Conservation (phyloP, 2,329 filamentous ascomycete genomes). For the Penicillium digitatum region DNA sequence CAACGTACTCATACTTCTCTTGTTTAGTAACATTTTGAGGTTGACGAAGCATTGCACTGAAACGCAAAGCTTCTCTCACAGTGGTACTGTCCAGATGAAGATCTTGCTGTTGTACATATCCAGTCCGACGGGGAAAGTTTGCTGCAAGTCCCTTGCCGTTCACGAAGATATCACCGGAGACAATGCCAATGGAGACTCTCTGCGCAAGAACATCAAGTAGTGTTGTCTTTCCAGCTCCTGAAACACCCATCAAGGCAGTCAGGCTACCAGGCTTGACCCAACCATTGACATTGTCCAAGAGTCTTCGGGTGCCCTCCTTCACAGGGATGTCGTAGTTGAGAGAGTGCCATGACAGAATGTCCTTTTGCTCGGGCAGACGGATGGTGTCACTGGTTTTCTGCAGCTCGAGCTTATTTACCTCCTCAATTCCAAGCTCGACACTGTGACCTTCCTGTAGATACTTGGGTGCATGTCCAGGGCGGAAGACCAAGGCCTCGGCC, state of each 20-base stretch:
- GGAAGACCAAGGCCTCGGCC: conserved; percentile 70
- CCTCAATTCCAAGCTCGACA: conserved; percentile 3
- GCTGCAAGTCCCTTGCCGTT: conserved; percentile 54
- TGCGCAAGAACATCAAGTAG: conserved; percentile 55
- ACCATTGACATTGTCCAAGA: conserved; percentile 47
- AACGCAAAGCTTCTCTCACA: conserved; percentile 78
- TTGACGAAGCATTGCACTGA: conserved; percentile 80
- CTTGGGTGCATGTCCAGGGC: conserved; percentile 47
- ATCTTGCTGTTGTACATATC: conserved; percentile 66
- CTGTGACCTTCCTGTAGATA: conserved; percentile 12
- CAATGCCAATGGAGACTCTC: conserved; percentile 57
- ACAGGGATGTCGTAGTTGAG: conserved; percentile 66
- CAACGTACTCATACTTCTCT: conserved; percentile 79
- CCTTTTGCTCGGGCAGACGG: conserved; percentile 13
- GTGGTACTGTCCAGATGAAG: conserved; percentile 77
- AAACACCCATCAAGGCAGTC: conserved; percentile 58
- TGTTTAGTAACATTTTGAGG: conserved; percentile 61
- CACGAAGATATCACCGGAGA: conserved; percentile 62
- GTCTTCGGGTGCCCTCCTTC: conserved; percentile 20
- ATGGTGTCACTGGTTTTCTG: conserved; percentile 14
- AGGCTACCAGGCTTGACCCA: conserved; percentile 54
- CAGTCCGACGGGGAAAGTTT: conserved; percentile 61
- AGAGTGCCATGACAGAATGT: conserved; percentile 48
- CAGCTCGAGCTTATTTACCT: conserved; percentile 9
- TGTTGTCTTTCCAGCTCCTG: conserved; percentile 58